phyloP scores from a whole-genome alignment of 78 protist genomes.

The Anaeramoeba flamelloides region DNA sequence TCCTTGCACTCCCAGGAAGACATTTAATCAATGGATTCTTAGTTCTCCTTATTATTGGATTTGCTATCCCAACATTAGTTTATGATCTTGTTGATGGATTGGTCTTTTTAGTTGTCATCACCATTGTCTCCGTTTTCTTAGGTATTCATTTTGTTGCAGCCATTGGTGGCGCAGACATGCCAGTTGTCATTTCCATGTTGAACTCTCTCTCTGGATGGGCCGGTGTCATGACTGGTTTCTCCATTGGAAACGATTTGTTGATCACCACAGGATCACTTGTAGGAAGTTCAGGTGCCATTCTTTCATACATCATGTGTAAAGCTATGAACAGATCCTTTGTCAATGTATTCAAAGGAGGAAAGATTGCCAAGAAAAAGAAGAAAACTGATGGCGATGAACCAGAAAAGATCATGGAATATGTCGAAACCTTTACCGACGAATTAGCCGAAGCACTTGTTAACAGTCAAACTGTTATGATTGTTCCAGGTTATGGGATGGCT shows the following conservation, averaged over 20 bases:
- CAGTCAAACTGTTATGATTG: conserved; percentile 53
- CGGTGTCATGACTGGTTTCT: conserved; percentile 18
- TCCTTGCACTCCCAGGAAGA: not conserved
- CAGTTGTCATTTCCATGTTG: conserved; percentile 87
- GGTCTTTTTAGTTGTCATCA: not conserved
- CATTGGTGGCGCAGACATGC: conserved; percentile 89
- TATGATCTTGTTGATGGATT: not conserved
- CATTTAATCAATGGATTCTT: not conserved
- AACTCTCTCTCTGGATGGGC: conserved; percentile 88
- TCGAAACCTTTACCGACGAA: conserved; percentile 17
- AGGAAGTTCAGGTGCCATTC: conserved; percentile 89
- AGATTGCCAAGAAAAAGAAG: not conserved
- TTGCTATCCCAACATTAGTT: not conserved
- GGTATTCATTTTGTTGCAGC: not conserved
- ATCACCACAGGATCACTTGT: conserved; percentile 81
- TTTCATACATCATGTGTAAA: conserved; percentile 82
- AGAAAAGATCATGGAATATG: not conserved
- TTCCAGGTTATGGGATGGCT: conserved; percentile 98
- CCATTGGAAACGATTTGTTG: conserved; percentile 27
- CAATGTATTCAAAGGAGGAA: conserved; percentile 39
- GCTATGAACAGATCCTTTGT: conserved; percentile 74
- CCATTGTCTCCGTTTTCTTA: not conserved
- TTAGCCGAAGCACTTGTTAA: conserved; percentile 10
- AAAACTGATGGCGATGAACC: not conserved
- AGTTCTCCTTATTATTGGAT: not conserved